Percentiles rank a stretch among this genome's conserved stretches.
Evolutionary conservation across 2,329 filamentous ascomycete species (phyloP).

Genomic region (Diaporthe nobilis): DNA sequence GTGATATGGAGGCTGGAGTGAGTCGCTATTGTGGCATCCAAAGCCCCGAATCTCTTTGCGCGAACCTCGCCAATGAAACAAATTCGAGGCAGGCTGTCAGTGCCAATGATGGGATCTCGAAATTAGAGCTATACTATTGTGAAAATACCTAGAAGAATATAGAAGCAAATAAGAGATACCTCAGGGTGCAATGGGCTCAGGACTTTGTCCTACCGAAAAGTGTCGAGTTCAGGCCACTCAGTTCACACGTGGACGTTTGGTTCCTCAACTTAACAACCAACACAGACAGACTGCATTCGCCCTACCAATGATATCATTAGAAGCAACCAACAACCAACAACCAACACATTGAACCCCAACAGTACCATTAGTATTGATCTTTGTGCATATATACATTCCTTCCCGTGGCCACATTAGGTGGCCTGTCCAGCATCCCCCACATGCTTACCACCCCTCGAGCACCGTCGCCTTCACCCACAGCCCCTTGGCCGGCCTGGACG

Average conservation of each 20-base stretch:
- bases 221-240: not conserved
- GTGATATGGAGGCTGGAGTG: no score
- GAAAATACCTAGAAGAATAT: no score
- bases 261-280: not conserved
- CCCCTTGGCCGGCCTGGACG: conserved; percentile 79
- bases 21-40: not conserved
- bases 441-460: conserved; percentile 74
- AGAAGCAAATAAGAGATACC: not conserved
- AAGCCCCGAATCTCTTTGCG: no score
- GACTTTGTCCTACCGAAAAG: not conserved
- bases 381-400: conserved; percentile 9
- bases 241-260: not conserved
- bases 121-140: not conserved
- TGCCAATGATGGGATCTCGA: not conserved
- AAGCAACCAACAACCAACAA: not conserved
- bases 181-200: no score
- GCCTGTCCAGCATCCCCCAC: not conserved
- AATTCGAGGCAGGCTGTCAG: not conserved
- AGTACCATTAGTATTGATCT: not conserved
- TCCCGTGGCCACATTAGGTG: not conserved
- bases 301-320: not conserved
- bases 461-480: conserved; percentile 77
- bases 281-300: not conserved
- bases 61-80: not conserved
- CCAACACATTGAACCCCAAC: not conserved